Percentiles rank a stretch among this genome's conserved stretches.
Conservation (phyloP, 2,329 filamentous ascomycete genomes). For the Xylaria digitata region DNA sequence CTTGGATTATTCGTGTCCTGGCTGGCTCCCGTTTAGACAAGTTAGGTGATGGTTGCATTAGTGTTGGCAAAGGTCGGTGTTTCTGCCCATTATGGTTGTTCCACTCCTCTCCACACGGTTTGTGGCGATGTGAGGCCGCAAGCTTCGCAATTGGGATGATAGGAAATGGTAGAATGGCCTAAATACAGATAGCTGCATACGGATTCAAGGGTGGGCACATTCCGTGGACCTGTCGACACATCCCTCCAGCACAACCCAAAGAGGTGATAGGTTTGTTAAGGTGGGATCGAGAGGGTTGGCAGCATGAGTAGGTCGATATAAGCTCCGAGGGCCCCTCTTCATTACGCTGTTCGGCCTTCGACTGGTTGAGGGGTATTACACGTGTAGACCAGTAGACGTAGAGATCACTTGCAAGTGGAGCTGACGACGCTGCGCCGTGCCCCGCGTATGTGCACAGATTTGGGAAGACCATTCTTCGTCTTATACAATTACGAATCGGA, state of each 20-base stretch:
- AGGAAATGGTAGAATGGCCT: conserved; percentile 7
- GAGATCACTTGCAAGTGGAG: conserved; percentile 23
- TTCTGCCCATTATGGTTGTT: conserved; percentile 1
- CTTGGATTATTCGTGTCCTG: conserved; percentile 13
- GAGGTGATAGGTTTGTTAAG: background rate
- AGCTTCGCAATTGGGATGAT: conserved; percentile 6
- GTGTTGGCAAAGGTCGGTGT: conserved; percentile 8
- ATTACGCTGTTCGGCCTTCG: conserved; percentile 21
- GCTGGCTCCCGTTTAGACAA: conserved; percentile 14
- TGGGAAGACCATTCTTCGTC: conserved; percentile 11
- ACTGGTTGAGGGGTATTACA: conserved; percentile 35
- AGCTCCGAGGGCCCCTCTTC: conserved; percentile 14
- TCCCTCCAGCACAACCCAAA: conserved; percentile 7
- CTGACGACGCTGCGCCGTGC: conserved; percentile 4
- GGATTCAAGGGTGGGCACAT: conserved; percentile 21
- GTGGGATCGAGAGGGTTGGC: conserved; percentile 12
- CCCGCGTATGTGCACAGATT: background rate
- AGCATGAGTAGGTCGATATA: conserved; percentile 17
- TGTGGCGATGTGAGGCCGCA: conserved; percentile 12
- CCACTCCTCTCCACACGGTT: conserved; percentile 17
- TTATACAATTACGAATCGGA: conserved; percentile 6
- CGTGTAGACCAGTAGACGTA: conserved; percentile 23
- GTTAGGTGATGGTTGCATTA: conserved; percentile 29
- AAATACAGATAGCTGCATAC: conserved; percentile 16
- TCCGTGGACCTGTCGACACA: conserved; percentile 27